A percentile compares a stretch with the other conserved stretches of the same genome.
Conservation (phyloP, 1,284 basidiomycete genomes). For the Cutaneotrichosporon spelunceum region DNA sequence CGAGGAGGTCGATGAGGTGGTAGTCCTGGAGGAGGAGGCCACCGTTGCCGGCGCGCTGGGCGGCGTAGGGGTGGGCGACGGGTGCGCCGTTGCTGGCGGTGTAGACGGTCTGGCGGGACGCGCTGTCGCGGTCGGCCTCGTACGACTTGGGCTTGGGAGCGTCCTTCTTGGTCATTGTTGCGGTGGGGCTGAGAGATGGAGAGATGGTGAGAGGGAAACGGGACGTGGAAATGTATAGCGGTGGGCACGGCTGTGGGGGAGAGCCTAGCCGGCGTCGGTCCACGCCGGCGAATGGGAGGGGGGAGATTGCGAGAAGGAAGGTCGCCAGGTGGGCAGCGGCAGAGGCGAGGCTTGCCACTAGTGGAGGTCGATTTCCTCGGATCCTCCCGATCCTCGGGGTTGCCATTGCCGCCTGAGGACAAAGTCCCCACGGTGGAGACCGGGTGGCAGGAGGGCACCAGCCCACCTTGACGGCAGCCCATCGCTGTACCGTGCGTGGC, state of each 20-base stretch:
- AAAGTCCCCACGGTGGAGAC: too few relatives aligned
- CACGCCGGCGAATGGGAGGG: background rate
- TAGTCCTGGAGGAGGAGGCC: constrained; percentile 76
- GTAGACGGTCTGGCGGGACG: constrained; percentile 55
- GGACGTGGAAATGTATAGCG: constrained; percentile 2
- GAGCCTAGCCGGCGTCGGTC: background rate
- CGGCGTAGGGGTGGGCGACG: constrained; percentile 64
- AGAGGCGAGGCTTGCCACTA: too few relatives aligned
- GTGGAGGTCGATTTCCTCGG: too few relatives aligned
- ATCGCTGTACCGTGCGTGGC: too few relatives aligned
- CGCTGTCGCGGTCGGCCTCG: constrained; percentile 11
- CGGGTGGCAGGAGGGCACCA: too few relatives aligned
- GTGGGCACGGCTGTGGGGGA: background rate
- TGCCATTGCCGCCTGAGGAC: too few relatives aligned
- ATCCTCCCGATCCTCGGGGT: too few relatives aligned
- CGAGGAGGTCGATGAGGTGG: constrained; percentile 57
- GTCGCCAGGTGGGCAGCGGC: too few relatives aligned
- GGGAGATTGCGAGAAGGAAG: background rate
- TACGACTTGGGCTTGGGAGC: constrained; percentile 19
- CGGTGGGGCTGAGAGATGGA: background rate
- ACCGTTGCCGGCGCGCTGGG: constrained; percentile 67
- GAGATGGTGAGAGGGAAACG: background rate
- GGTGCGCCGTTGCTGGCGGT: constrained; percentile 78
- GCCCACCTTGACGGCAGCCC: too few relatives aligned
- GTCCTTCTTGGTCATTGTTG: constrained; percentile 3